Evolutionary conservation across 2,329 filamentous ascomycete genomes (phyloP), one percentile per base, ranked within the genome.

Genomic region (Talaromyces sp.): DNA sequence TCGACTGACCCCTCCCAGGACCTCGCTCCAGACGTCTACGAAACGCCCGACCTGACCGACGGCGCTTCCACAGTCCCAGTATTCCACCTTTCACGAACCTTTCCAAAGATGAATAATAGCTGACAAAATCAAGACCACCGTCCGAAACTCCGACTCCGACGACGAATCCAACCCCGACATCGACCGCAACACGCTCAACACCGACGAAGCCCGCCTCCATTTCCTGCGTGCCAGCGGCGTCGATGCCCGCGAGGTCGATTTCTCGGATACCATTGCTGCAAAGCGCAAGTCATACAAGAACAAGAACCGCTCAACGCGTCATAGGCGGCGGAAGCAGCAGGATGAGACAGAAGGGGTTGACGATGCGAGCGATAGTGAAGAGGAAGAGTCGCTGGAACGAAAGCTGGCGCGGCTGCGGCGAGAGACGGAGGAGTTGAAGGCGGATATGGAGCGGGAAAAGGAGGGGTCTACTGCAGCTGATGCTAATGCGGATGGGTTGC

Each of bases 21-120:
- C 78, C 90, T 89, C 59, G 92, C 93, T 30, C 93, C 93, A 67
- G 95, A 98, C 72, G 91, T 96, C 70, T 98, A 97, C 81, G 93
- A 98, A 78, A 98, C 95, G 17, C 93, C 93, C 66, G 93, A 96
- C 60, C 81, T 97, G 67, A 93, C 90, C 61, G 92, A 96, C 72
- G 93, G 96, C 75, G 90, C 87, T 65, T 96, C 92, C 25, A 96
- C 92, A 55, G 80, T 92, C 61, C 90, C 88, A 60, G 91, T 93
- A 80, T 76, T 85, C 61, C 39, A 39, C 47, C 62, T 61, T 15
- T 17, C 28, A n/a, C n/a, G n/a, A 28, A 10, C n/a, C 3, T 5
- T 15, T 28, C 11, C 9, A 10, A 9, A 52, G 15, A 65, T 58
- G 22, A 22, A 22, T 60, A 77, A 61, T 85, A n/a, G 11, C 55